Percentiles rank a stretch among this genome's conserved stretches.
phyloP scores from a whole-genome alignment of 768 basidiomycete species.

The Rhodotorula taiwanensis region DNA sequence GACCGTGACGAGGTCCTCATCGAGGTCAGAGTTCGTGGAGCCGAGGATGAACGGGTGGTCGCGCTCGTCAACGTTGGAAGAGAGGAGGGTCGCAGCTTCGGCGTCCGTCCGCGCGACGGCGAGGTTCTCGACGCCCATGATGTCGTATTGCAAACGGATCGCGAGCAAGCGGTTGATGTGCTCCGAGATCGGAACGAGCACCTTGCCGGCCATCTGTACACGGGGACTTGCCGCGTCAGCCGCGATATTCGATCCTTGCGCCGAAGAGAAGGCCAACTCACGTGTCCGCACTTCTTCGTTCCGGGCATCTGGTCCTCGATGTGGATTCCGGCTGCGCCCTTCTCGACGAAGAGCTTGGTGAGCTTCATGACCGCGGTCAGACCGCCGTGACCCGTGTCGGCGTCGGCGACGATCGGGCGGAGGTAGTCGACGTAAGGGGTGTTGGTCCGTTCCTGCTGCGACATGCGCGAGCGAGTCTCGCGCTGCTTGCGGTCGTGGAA shows the following conservation, averaged over 20 bases:
- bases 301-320: conserved; percentile 96
- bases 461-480: conserved; percentile 64
- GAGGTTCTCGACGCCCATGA: conserved; percentile 96
- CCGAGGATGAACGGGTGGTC: conserved; percentile 97
- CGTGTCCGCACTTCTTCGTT: conserved; percentile 82
- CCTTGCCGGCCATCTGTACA: conserved; percentile 87
- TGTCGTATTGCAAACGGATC: conserved; percentile 92
- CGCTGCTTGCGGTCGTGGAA: conserved; percentile 99
- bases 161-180: conserved; percentile 97
- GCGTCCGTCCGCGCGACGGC: conserved; percentile 91
- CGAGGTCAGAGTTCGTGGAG: conserved; percentile 64
- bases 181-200: conserved; percentile 92
- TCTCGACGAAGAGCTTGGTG: conserved; percentile 97
- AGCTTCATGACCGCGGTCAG: conserved; percentile 98
- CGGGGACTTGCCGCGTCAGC: background rate
- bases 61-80: conserved; percentile 92
- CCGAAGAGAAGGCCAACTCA: conserved; percentile 73
- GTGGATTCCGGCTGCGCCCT: conserved; percentile 95
- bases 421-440: conserved; percentile 55
- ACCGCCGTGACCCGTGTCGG: conserved; percentile 96
- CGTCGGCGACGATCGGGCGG: conserved; percentile 93
- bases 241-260: background rate
- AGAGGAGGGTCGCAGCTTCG: conserved; percentile 93
- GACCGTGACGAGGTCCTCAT: conserved; percentile 60
- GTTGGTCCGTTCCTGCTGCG: conserved; percentile 62